Base-by-base conservation (phyloP, 1,284 basidiomycete genomes). In the Testicularia cyperi region DNA sequence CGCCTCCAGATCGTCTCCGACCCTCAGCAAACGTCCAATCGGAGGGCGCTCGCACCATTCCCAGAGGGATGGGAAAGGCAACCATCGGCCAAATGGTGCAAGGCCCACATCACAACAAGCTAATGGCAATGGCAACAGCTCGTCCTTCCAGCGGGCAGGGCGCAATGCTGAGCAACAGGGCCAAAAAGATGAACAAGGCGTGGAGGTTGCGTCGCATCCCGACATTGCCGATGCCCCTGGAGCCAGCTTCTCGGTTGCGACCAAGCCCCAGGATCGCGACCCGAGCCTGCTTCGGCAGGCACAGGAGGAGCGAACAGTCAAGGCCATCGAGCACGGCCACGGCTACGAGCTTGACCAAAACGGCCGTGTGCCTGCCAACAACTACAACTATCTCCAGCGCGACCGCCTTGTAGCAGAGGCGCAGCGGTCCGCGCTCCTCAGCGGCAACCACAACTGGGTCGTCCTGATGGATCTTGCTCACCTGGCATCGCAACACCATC, bases 401-500 rank as follows among this genome's bases (percentile, higher is more conserved):
- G 67, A 70, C 36, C 47, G 47, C 21, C 52, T 70, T 19, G 64
- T 64, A 2, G 39, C 45, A n/a, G 54, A 56, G 27, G 61, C 65
- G 21, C 63, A 67, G 25, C 43, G 49, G 10, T 56, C 64, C 2
- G 54, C 60, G 5, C 53, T 51, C 14, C 42, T 37, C 10, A 46
- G 62, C 4, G 62, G 58, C 23, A 62, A 67, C 30, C 14, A 54
- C 4, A 48, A 74, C 16, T 74, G 72, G 72, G 38, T 70, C 14
- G 51, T 52, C n/a, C 49, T 75, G 19, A 57, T 73, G 44, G 56
- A 75, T 15, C 53, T 67, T 21, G 60, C 65, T 3, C 62, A 57
- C 21, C 49, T 75, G 2, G 69, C 71, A 1, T 72, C 70, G n/a
- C 72, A 75, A 42, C 70, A 75, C 37, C 72, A 75, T 36, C 40